Base-by-base conservation (phyloP, 768 basidiomycete genomes). In the Rhodotorula babjevae region DNA sequence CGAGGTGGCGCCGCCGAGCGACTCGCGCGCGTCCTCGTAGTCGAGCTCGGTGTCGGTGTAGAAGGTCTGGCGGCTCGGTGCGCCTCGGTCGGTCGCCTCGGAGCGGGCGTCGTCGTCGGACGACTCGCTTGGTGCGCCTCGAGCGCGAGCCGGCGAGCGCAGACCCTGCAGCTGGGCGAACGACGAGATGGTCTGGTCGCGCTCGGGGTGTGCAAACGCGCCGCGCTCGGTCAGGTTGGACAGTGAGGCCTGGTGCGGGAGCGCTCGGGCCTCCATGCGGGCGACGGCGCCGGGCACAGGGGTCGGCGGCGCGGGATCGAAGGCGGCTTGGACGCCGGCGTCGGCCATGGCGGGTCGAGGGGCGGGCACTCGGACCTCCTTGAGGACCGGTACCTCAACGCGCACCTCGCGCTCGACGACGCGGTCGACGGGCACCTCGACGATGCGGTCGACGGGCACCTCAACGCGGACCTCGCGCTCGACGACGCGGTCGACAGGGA, bases 11-110 rank as follows among this genome's bases (percentile, higher is more conserved):
- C 66, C 74, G 25, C 76, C 78, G 57, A 79, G 72, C 25, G 75
- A 75, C 59, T 79, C 78, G 56, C 75, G 72, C 1, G 78, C 78
- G 46, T 79, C 78, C 57, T 79, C 78, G 57, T 75, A 79, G 50
- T 77, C 78, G 47, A 67, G 63, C 58, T 79, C 78, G 21, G 76
- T 71, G 47, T 59, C 71, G 23, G 63, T 53, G 53, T 58, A 68
- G 50, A 33, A 61, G 33, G 66, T 67, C n/a, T 46, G 65, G 55
- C 61, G 60, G 47, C 53, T 57, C 31, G 50, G 50, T 18, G 36
- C 52, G 46, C 49, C 65, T 2, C 65, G 65, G 27, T 33, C 61
- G 55, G 60, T 67, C 15, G 50, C 33, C 33, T 50, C 55, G 23
- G 52, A 72, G 46, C 65, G 58, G 2, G 64, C 59, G 12, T 66